phyloP scores from a whole-genome alignment of 768 basidiomycete genomes.

The Postia placenta region DNA sequence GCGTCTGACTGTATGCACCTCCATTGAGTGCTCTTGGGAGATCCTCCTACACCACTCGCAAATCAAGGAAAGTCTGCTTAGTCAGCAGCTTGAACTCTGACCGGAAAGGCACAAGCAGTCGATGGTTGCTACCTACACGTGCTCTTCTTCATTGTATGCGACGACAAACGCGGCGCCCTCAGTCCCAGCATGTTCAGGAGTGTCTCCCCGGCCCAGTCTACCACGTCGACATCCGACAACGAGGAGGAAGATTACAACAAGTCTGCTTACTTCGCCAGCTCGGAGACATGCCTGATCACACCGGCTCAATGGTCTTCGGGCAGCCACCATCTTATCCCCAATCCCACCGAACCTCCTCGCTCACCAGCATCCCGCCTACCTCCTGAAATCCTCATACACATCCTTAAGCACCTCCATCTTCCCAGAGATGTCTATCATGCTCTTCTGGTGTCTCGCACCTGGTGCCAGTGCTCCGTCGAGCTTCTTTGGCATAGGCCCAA shows the following conservation, averaged over 20 bases:
- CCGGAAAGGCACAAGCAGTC: constrained; percentile 4
- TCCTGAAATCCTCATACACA: constrained; percentile 88
- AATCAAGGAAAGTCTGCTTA: too few species aligned
- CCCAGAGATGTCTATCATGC: constrained; percentile 67
- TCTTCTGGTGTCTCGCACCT: constrained; percentile 79
- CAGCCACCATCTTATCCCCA: constrained; percentile 14
- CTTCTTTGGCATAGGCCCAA: constrained; percentile 90
- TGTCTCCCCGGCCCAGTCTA: constrained; percentile 55
- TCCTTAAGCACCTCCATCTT: constrained; percentile 77
- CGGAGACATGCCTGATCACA: constrained; percentile 29
- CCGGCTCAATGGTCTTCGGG: constrained; percentile 51
- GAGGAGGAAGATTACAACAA: constrained; percentile 56
- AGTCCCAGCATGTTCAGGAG: constrained; percentile 20
- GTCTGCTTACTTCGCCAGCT: constrained; percentile 33
- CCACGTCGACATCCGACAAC: constrained; percentile 73
- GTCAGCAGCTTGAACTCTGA: too few species aligned
- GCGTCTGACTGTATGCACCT: background rate
- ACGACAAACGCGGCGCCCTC: constrained; percentile 11
- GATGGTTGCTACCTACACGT: constrained; percentile 10
- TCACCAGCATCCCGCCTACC: constrained; percentile 69
- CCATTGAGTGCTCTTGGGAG: background rate
- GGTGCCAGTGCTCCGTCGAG: constrained; percentile 96
- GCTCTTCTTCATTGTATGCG: constrained; percentile 12
- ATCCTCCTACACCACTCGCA: too few species aligned
- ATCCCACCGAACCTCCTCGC: constrained; percentile 24